Evolutionary conservation across 345 rosid genomes (phyloP), one percentile per base, ranked within the genome.

Genomic region (Ceriops decandra): DNA sequence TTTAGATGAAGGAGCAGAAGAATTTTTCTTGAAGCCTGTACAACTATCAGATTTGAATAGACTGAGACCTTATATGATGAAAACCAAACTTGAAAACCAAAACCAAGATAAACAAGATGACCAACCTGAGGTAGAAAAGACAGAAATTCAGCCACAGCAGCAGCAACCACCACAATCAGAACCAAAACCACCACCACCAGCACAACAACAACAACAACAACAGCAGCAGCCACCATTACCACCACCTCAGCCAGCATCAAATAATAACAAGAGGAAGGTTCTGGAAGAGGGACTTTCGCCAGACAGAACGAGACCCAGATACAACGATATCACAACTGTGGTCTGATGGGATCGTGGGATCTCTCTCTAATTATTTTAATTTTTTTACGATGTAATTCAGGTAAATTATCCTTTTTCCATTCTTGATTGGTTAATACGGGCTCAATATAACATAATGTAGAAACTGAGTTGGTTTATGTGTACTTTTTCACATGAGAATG

Each of bases 1-100:
- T 68, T 77, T 87, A 52, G 86, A 89, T 72, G 90, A 82, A 75
- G 95, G 95, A 16, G 95, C 95, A 11, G 90, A 89, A 57, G 90
- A 87, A 49, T 89, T 89, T 52, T 81, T 89, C 69, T 60, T 89
- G 75, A 89, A 89, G 74, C 95, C 95, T 1, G 85, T 89, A 1
- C 73, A 72, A 22, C 36, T 77, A 33, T 52, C 95, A 10, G 90
- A 89, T 69, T 68, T 89, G 81, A 79, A 76, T 51, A 82, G 77
- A 74, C 87, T 89, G 59, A 85, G 42, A 67, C 83, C 90, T 52
- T 84, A 84, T 63, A 75, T 88, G 71, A 60, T 82, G 86, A 74
- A 69, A 77, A 74, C 85, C 60, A 85, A 83, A 81, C 17, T 49
- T 4, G 77, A 80, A 58, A 68, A 33, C 30, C 57, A 75, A 33